Evolutionary conservation across 2,329 filamentous ascomycete species (phyloP).

Genomic region (Colletotrichum sp.): DNA sequence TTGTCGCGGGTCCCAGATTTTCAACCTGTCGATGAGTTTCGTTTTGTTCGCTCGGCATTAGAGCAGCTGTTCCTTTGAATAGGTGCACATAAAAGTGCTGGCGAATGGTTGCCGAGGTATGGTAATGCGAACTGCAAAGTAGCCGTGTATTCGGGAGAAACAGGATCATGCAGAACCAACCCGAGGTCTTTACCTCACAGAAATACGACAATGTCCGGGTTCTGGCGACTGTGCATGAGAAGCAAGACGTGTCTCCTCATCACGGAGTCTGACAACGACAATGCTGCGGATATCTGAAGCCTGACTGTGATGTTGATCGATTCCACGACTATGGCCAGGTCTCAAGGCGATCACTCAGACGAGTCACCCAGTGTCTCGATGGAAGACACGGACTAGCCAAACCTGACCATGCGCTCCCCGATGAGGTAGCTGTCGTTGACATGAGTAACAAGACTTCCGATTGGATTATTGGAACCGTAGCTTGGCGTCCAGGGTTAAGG

Average conservation of each 20-base stretch:
- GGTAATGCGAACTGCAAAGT: background rate
- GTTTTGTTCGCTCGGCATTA: background rate
- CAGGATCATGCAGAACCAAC: background rate
- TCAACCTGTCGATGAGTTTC: background rate
- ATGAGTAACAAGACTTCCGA: background rate
- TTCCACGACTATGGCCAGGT: background rate
- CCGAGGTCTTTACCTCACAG: background rate
- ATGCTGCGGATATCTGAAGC: background rate
- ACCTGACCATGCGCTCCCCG: background rate
- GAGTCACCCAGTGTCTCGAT: background rate
- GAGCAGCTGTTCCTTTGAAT: background rate
- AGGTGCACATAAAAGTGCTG: background rate
- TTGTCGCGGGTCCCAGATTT: background rate
- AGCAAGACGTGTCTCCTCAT: background rate
- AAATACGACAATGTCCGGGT: background rate
- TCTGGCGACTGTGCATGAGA: background rate
- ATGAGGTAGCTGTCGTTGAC: background rate
- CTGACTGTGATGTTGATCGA: background rate
- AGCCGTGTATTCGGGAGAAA: slow-evolving; percentile 2
- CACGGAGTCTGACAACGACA: background rate
- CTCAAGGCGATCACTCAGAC: background rate
- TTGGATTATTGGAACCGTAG: background rate
- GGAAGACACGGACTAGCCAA: background rate
- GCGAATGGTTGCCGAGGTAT: background rate
- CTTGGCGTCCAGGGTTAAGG: background rate